Evolutionary conservation across 2,329 filamentous ascomycete genomes (phyloP).

Genomic region (Emergomyces orientalis): DNA sequence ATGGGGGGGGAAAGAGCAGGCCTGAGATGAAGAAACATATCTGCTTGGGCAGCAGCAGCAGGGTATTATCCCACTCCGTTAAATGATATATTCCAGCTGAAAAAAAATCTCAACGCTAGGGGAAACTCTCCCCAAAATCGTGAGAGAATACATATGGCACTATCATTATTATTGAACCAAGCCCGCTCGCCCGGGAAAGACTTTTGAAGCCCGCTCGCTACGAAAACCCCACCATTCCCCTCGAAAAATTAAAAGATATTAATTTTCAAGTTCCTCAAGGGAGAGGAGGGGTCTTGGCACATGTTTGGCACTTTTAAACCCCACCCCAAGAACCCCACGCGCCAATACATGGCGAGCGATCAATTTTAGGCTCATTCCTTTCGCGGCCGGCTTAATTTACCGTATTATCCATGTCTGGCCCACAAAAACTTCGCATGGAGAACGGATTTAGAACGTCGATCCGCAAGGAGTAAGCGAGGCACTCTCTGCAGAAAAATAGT

Average conservation of each 20-base stretch:
- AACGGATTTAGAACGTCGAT: neutral
- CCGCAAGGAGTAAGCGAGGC: neutral
- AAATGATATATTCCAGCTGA: no score
- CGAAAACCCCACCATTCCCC: neutral
- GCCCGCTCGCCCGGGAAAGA: no score
- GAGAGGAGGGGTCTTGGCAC: neutral
- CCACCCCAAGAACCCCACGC: neutral
- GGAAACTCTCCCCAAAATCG: no score
- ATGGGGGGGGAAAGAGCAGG: neutral
- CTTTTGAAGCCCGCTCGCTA: neutral
- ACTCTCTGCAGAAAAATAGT: neutral
- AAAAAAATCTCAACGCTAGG: no score
- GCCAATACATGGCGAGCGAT: neutral
- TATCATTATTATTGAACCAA: no score
- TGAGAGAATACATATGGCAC: no score
- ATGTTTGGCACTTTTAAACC: neutral
- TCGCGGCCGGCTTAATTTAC: neutral
- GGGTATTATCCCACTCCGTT: no score
- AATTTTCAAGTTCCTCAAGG: neutral
- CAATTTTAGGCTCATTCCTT: neutral
- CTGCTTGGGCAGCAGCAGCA: no score
- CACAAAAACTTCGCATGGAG: neutral
- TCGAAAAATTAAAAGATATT: neutral
- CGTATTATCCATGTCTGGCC: neutral
- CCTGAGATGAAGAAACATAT: no score